Conservation (phyloP, 768 basidiomycete genomes). For the Rhizopogon rudus region DNA sequence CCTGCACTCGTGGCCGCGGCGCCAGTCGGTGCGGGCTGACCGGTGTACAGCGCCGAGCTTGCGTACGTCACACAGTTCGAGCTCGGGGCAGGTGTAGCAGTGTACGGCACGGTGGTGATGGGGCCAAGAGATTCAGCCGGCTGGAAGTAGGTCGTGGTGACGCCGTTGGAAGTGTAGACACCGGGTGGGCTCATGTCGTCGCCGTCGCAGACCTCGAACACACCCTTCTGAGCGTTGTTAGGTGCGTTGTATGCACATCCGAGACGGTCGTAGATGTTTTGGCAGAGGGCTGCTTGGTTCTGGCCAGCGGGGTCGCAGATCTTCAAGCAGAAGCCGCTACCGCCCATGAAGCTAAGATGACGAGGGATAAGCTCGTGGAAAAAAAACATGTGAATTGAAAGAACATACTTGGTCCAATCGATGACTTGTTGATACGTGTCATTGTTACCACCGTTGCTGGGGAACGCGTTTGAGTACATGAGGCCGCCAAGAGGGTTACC, state of each 20-base stretch:
- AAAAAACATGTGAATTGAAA: not conserved
- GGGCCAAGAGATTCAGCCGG: slow-evolving; percentile 42
- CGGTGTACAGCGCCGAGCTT: slow-evolving; percentile 32
- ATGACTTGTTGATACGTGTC: slow-evolving; percentile 46
- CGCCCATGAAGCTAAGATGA: slow-evolving; percentile 64
- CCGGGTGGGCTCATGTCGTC: slow-evolving; percentile 64
- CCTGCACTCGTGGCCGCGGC: not conserved
- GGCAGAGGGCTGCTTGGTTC: slow-evolving; percentile 52
- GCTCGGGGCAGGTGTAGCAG: slow-evolving; percentile 32
- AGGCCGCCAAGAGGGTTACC: slow-evolving; percentile 72
- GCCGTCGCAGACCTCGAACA: slow-evolving; percentile 61
- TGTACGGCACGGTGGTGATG: slow-evolving; percentile 42
- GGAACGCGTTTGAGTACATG: slow-evolving; percentile 53
- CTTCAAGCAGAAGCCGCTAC: slow-evolving; percentile 62
- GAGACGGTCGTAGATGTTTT: slow-evolving; percentile 72
- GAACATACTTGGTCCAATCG: slow-evolving; percentile 67
- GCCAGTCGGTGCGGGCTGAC: slow-evolving; percentile 10
- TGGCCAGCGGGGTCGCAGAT: slow-evolving; percentile 55
- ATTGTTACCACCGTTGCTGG: slow-evolving; percentile 34
- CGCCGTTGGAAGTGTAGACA: slow-evolving; percentile 36
- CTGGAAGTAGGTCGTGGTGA: slow-evolving; percentile 39
- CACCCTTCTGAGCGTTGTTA: slow-evolving; percentile 48
- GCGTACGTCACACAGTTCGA: slow-evolving; percentile 38
- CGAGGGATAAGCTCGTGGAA: slow-evolving; percentile 2
- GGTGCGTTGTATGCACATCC: slow-evolving; percentile 75